Evolutionary conservation across 768 basidiomycete genomes (phyloP).

Genomic region (Phallus indusiatus): DNA sequence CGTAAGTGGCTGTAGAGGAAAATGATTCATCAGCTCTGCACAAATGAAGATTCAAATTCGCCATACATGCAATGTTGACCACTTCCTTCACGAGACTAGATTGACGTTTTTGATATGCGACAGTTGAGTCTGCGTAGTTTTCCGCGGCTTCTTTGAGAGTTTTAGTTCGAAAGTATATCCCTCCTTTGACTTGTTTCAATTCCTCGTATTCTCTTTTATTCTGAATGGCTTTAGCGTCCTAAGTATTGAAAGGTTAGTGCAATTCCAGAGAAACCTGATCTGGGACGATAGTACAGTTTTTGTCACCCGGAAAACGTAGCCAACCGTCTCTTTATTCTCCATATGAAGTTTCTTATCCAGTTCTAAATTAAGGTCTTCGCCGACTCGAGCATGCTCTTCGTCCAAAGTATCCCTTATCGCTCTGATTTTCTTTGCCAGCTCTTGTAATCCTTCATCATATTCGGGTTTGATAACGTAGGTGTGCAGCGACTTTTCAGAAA

Average conservation of each 20-base stretch:
- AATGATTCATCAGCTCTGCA: not conserved
- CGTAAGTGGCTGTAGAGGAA: conserved; percentile 69
- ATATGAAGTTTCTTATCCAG: conserved; percentile 93
- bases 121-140: conserved; percentile 58
- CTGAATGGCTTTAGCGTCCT: conserved; percentile 74
- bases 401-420: conserved; percentile 72
- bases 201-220: conserved; percentile 68
- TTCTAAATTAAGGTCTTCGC: conserved; percentile 66
- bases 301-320: conserved; percentile 88
- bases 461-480: conserved; percentile 89
- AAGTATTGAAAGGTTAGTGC: not conserved
- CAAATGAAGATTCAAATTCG: not conserved
- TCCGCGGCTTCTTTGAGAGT: conserved; percentile 61
- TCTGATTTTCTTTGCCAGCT: conserved; percentile 56
- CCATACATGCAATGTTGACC: conserved; percentile 79
- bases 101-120: conserved; percentile 69
- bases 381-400: conserved; percentile 62
- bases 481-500: conserved; percentile 75
- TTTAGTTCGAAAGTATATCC: conserved; percentile 81
- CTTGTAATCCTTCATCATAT: conserved; percentile 69
- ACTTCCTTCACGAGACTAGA: conserved; percentile 83
- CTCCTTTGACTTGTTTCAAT: conserved; percentile 75
- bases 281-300: conserved; percentile 55
- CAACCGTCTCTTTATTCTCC: conserved; percentile 82
- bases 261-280: not conserved